A percentile compares a stretch with the other conserved stretches of the same genome.
phyloP scores from a whole-genome alignment of 2,329 filamentous ascomycete genomes.

The Lecanicillium sp. region DNA sequence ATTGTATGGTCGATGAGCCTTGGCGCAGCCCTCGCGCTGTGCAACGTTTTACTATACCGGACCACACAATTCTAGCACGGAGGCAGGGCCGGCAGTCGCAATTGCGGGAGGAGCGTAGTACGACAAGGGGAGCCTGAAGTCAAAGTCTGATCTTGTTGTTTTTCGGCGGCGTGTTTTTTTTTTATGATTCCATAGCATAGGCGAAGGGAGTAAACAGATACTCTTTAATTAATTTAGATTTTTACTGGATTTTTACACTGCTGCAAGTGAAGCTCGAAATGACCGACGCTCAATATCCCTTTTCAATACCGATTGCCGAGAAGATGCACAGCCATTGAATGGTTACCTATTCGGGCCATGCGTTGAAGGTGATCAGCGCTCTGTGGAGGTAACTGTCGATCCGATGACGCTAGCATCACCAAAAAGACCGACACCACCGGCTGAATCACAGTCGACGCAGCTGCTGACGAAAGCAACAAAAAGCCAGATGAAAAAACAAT shows the following conservation, averaged over 20 bases:
- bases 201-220: constrained; percentile 10
- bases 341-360: neutral
- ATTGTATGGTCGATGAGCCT: neutral
- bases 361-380: neutral
- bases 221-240: constrained; percentile 9
- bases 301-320: too few relatives aligned
- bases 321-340: too few relatives aligned
- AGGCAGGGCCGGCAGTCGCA: neutral
- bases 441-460: too few relatives aligned
- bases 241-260: neutral
- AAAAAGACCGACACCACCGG: too few relatives aligned
- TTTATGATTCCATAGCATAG: constrained; percentile 12
- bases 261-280: too few relatives aligned
- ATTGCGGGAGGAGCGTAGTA: too few relatives aligned
- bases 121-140: neutral
- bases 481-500: too few relatives aligned
- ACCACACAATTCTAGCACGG: neutral
- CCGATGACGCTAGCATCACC: constrained; percentile 2
- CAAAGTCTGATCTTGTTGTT: constrained; percentile 5
- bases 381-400: constrained; percentile 10
- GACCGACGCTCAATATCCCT: too few relatives aligned
- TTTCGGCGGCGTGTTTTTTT: constrained; percentile 7
- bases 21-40: neutral
- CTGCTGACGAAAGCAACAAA: too few relatives aligned
- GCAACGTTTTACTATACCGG: neutral